These are phyloP conservation scores for Ascoidea asiatica DNA, from an alignment of 805 yeast species.

Conservation along the genomic window DNA sequence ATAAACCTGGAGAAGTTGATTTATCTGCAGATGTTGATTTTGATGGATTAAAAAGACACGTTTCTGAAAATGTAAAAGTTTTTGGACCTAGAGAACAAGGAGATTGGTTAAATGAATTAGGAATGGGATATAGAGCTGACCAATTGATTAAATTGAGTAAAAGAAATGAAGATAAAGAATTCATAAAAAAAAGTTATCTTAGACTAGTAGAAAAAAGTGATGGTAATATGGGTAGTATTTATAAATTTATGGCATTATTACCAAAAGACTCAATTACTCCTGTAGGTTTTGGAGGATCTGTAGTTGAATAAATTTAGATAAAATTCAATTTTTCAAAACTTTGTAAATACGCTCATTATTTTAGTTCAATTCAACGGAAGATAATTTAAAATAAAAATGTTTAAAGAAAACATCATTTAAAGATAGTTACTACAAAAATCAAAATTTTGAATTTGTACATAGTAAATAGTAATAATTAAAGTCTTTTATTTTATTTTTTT, in stretches of 20 bases:
- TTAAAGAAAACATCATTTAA: too few species aligned
- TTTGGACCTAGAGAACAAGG: constrained; percentile 65
- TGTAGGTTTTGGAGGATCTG: constrained; percentile 39
- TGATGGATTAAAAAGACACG: constrained; percentile 20
- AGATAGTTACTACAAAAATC: too few species aligned
- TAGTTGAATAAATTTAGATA: background rate
- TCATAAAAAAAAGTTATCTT: constrained; percentile 41
- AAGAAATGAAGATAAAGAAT: constrained; percentile 30
- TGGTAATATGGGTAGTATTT: constrained; percentile 61
- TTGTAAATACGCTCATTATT: too few species aligned
- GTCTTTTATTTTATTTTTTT: too few species aligned
- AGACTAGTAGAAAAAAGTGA: constrained; percentile 51
- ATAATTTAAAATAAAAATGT: too few species aligned
- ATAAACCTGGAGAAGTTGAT: constrained; percentile 69
- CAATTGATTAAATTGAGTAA: constrained; percentile 34
- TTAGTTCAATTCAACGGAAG: too few species aligned
- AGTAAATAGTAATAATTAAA: too few species aligned
- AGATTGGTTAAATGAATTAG: constrained; percentile 65
- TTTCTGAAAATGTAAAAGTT: constrained; percentile 16
- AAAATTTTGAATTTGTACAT: too few species aligned
- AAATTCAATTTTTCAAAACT: too few species aligned
- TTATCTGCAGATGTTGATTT: constrained; percentile 79
- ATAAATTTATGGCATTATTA: constrained; percentile 55
- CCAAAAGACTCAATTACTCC: constrained; percentile 31
- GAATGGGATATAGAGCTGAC: constrained; percentile 57